Evolutionary conservation across 352 stramenopile species (phyloP).

Genomic region (Blastocystis sp.): DNA sequence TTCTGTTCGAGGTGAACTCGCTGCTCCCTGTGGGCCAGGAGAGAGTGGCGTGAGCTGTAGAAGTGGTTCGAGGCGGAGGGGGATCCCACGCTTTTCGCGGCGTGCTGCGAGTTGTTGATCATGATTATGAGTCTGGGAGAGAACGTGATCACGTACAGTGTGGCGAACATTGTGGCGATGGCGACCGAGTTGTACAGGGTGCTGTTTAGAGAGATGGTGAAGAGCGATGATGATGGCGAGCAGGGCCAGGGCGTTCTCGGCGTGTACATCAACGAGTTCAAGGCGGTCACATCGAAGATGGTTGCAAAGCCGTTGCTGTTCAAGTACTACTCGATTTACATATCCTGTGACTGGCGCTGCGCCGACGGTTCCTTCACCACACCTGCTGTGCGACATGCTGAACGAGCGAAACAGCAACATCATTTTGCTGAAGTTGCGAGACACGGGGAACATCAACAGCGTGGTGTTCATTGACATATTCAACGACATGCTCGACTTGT

Average conservation of each 20-base stretch:
- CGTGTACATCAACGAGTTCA: conserved; percentile 54
- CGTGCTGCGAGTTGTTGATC: neutral
- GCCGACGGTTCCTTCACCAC: neutral
- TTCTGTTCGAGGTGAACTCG: conserved; percentile 30
- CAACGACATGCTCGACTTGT: conserved; percentile 61
- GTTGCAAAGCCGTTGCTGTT: conserved; percentile 12
- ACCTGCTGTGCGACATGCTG: conserved; percentile 64
- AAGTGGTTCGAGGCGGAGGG: conserved; percentile 16
- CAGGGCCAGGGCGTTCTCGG: neutral
- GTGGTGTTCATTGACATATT: conserved; percentile 68
- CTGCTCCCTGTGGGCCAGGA: conserved; percentile 1
- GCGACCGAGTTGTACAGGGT: conserved; percentile 4
- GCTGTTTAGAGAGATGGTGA: conserved; percentile 28
- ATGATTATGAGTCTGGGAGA: conserved; percentile 24
- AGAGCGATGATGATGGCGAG: neutral
- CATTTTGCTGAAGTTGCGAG: conserved; percentile 57
- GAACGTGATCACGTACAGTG: conserved; percentile 18
- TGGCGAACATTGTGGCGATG: conserved; percentile 16
- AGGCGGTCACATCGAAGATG: conserved; percentile 20
- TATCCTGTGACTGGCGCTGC: conserved; percentile 7
- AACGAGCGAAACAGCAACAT: conserved; percentile 33
- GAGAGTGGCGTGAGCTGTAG: neutral
- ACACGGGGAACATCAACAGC: conserved; percentile 38
- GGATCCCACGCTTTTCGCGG: neutral
- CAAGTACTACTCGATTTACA: conserved; percentile 42